Percentiles rank a stretch among this genome's conserved stretches.
These are phyloP conservation scores for Globisporangium carolinianum DNA, from an alignment of 352 stramenopile species.

Conservation along the genomic window DNA sequence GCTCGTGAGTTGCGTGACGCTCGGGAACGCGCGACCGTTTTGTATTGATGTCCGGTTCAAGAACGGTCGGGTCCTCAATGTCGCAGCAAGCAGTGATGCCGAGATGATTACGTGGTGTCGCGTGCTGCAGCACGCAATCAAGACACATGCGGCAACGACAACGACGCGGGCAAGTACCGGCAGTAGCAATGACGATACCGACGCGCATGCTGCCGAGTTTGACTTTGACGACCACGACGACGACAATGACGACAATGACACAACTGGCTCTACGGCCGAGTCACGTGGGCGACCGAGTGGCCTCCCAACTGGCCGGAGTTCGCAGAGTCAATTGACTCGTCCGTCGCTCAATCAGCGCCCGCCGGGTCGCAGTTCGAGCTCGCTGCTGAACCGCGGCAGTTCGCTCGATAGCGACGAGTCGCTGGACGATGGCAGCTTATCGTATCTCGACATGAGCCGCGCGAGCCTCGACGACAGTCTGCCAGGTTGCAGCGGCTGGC, in stretches of 20 bases:
- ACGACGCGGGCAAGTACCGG: neutral
- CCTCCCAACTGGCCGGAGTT: neutral
- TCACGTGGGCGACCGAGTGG: too few relatives aligned
- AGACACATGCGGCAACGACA: constrained; percentile 33
- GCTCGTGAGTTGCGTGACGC: constrained; percentile 38
- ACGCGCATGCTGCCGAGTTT: constrained; percentile 22
- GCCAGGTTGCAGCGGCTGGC: constrained; percentile 58
- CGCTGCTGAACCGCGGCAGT: constrained; percentile 3
- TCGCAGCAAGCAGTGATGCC: constrained; percentile 39
- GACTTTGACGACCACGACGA: constrained; percentile 53
- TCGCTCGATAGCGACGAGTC: constrained; percentile 14
- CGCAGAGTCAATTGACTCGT: constrained; percentile 1
- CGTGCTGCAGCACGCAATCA: constrained; percentile 36
- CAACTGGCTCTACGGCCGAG: too few relatives aligned
- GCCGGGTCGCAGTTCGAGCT: neutral
- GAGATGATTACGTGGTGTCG: constrained; percentile 63
- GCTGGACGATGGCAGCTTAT: constrained; percentile 2
- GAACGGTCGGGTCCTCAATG: constrained; percentile 55
- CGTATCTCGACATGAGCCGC: constrained; percentile 6
- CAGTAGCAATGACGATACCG: constrained; percentile 8
- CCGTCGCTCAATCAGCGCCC: neutral
- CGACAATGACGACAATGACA: constrained; percentile 40
- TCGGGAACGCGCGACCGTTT: constrained; percentile 62
- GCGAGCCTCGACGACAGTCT: constrained; percentile 10
- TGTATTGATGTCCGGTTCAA: constrained; percentile 57